phyloP scores from a whole-genome alignment of 495 filamentous ascomycete species.

The Cudoniella acicularis region DNA sequence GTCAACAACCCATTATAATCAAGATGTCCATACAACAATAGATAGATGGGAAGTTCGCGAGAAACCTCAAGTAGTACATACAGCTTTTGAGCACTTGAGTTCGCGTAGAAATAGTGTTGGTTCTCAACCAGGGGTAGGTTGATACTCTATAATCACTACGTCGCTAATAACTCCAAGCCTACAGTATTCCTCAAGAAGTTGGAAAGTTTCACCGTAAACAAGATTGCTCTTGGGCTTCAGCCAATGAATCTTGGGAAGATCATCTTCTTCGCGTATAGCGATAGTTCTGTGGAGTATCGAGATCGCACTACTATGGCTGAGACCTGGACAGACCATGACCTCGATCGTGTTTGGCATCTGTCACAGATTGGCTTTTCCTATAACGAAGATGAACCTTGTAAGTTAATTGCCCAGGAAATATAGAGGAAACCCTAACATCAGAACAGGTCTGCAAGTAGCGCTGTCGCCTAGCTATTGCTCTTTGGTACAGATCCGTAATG shows the following conservation, averaged over 20 bases:
- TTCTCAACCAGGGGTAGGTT: slow-evolving; percentile 4
- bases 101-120: slow-evolving; percentile 54
- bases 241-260: slow-evolving; percentile 62
- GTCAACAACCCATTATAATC: slow-evolving; percentile 50
- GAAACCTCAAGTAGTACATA: slow-evolving; percentile 56
- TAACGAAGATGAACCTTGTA: slow-evolving; percentile 44
- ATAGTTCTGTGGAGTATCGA: slow-evolving; percentile 74
- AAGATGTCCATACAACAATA: slow-evolving; percentile 63
- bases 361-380: slow-evolving; percentile 74
- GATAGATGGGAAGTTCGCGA: slow-evolving; percentile 71
- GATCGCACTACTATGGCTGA: slow-evolving; percentile 65
- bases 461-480: slow-evolving; percentile 74
- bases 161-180: slow-evolving; percentile 38
- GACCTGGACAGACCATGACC: slow-evolving; percentile 57
- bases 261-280: slow-evolving; percentile 65
- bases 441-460: slow-evolving; percentile 57
- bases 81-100: slow-evolving; percentile 70
- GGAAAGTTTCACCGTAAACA: slow-evolving; percentile 60
- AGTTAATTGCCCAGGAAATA: slow-evolving; percentile 17
- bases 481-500: slow-evolving; percentile 59
- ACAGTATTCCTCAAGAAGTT: slow-evolving; percentile 60
- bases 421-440: background rate
- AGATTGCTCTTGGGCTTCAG: slow-evolving; percentile 64
- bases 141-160: background rate
- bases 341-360: slow-evolving; percentile 60